Base-by-base conservation (phyloP, 352 stramenopile genomes). In the Pilasporangium apinafurcum region DNA sequence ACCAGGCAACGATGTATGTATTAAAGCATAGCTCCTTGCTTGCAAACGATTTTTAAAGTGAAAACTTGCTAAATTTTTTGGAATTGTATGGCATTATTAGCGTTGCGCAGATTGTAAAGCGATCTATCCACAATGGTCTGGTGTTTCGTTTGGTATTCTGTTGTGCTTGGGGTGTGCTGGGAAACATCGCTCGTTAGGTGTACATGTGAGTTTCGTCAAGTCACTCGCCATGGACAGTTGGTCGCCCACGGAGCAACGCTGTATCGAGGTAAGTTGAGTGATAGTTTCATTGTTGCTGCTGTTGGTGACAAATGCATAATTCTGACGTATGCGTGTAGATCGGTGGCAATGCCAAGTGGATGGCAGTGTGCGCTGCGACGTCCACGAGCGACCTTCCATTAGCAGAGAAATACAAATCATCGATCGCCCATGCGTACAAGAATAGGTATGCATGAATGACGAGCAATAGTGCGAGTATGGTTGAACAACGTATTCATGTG, bases 321-420 rank as follows among this genome's bases (percentile, higher is more conserved):
- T n/a, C n/a, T n/a, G n/a, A n/a, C n/a, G n/a, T n/a, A n/a, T n/a
- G n/a, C 20, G 37, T 26, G 8, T 30, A 56, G 55, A 37, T 59
- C n/a, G 79, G 78, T 14, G 78, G 81, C 20, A 93, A 91, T 36
- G 81, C 69, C 39, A 93, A 93, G 53, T 93, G 81, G 81, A 37
- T 61, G 17, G 76, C 76, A 5, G 75, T 93, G 12, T 93, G 81
- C 48, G 37, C 59, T 8, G 81, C 62, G 13, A 73, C 65, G 2
- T 48, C 57, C 5, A 62, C 76, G 1, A 45, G 42, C 21, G 63
- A 88, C 30, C 48, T 84, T 21, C 12, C 59, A 0, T 50, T 82
- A 14, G 47, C 55, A 32, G 47, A 83, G 25, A 90, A 89, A 46
- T 93, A 93, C 61, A 60, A 50, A 27, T 82, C 78, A 8, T 45